Evolutionary conservation across 306 rosid genomes (phyloP).

Genomic region (Citrullus colocynthis): DNA sequence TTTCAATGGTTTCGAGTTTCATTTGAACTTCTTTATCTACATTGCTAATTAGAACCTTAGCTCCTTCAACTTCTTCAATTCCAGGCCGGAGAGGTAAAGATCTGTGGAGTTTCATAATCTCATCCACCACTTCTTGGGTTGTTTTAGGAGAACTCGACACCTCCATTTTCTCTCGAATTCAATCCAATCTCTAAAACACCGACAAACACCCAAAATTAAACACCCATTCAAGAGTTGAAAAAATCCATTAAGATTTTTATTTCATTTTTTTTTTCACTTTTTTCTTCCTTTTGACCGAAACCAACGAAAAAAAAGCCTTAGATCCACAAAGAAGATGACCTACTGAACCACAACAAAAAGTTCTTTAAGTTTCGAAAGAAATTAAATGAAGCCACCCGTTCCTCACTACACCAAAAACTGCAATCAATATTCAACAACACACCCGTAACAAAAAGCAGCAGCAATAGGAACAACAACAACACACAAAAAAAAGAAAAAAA

Average conservation of each 20-base stretch:
- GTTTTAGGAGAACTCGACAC: conserved; percentile 30
- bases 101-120: conserved; percentile 72
- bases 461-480: background rate
- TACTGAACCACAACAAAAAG: background rate
- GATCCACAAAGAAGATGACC: conserved; percentile 1
- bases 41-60: conserved; percentile 34
- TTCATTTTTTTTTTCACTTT: background rate
- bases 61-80: conserved; percentile 76
- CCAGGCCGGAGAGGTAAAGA: conserved; percentile 51
- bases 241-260: background rate
- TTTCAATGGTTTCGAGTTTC: conserved; percentile 42
- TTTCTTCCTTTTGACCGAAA: background rate
- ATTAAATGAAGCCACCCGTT: background rate
- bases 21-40: conserved; percentile 55
- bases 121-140: conserved; percentile 46
- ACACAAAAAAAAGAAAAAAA: background rate
- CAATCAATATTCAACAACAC: background rate
- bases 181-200: background rate
- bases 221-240: background rate
- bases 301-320: background rate
- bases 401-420: background rate
- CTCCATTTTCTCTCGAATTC: conserved; percentile 9
- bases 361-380: background rate
- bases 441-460: background rate
- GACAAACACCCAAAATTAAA: conserved; percentile 3